Conservation (phyloP, 441 rosid species). For the Capsella rubella region DNA sequence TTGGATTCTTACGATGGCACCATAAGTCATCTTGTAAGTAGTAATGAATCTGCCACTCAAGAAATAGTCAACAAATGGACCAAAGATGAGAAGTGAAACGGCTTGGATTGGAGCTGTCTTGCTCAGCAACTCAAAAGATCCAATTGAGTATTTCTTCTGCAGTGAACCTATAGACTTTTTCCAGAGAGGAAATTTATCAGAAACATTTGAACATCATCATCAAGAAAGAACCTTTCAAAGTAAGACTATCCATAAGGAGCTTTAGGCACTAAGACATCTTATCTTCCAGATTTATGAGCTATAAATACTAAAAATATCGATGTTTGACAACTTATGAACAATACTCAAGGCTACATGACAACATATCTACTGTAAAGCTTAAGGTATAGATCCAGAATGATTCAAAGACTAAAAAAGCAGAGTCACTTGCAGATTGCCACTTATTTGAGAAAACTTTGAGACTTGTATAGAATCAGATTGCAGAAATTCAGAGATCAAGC, state of each 20-base stretch:
- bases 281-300: background rate
- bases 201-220: conserved; percentile 25
- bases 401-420: background rate
- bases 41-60: conserved; percentile 69
- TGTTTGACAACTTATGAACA: background rate
- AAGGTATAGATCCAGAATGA: background rate
- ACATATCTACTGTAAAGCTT: background rate
- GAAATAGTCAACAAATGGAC: conserved; percentile 83
- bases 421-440: background rate
- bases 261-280: background rate
- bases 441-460: conserved; percentile 2
- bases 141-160: conserved; percentile 89
- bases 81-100: conserved; percentile 78
- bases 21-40: conserved; percentile 71
- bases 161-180: conserved; percentile 90
- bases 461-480: conserved; percentile 6
- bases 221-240: background rate
- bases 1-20: conserved; percentile 67
- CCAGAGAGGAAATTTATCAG: background rate
- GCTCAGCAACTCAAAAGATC: conserved; percentile 93
- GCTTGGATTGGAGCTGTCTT: conserved; percentile 99
- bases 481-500: background rate
- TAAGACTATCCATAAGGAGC: background rate
- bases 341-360: conserved; percentile 11
- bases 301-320: background rate